Evolutionary conservation across 192 early-diverging fungal genomes (phyloP).

Genomic region (Podila verticillata): DNA sequence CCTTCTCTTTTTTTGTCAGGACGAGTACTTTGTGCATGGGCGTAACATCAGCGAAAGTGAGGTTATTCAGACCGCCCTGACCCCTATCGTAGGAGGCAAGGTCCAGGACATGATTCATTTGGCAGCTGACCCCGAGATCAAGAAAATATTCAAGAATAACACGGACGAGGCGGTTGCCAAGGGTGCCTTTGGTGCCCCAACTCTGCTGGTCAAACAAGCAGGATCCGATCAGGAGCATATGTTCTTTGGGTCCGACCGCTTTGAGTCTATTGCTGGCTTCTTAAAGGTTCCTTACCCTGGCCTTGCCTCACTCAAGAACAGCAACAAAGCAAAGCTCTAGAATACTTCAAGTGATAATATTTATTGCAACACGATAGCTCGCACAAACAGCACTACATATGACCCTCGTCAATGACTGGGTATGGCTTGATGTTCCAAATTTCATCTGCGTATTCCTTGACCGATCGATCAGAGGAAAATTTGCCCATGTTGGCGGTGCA

Average conservation of each 20-base stretch:
- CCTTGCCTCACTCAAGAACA: conserved; percentile 11
- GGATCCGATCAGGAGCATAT: conserved; percentile 49
- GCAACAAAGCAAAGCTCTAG: too few relatives aligned
- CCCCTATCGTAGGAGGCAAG: conserved; percentile 13
- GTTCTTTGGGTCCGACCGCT: conserved; percentile 69
- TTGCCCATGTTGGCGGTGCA: conserved; percentile 95
- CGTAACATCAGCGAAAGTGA: conserved; percentile 34
- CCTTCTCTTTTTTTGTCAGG: conserved; percentile 3
- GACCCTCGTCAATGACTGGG: conserved; percentile 43
- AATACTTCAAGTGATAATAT: too few relatives aligned
- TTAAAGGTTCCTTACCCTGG: conserved; percentile 35
- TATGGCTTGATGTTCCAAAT: conserved; percentile 89
- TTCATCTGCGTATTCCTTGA: conserved; percentile 91
- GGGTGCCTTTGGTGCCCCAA: conserved; percentile 63
- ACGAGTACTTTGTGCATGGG: conserved; percentile 43
- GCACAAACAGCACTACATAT: conserved; percentile 5
- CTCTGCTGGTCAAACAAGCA: conserved; percentile 55
- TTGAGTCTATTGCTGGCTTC: conserved; percentile 53
- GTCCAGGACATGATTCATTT: conserved; percentile 17
- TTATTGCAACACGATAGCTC: too few relatives aligned
- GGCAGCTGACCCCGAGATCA: conserved; percentile 24
- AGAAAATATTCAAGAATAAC: conserved; percentile 43
- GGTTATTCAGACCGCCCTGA: conserved; percentile 22
- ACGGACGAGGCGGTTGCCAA: conserved; percentile 55
- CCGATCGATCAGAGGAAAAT: conserved; percentile 89